A percentile compares a stretch with the other conserved stretches of the same genome.
Conservation (phyloP, 2,329 filamentous ascomycete genomes). For the Passalora sequoiae region DNA sequence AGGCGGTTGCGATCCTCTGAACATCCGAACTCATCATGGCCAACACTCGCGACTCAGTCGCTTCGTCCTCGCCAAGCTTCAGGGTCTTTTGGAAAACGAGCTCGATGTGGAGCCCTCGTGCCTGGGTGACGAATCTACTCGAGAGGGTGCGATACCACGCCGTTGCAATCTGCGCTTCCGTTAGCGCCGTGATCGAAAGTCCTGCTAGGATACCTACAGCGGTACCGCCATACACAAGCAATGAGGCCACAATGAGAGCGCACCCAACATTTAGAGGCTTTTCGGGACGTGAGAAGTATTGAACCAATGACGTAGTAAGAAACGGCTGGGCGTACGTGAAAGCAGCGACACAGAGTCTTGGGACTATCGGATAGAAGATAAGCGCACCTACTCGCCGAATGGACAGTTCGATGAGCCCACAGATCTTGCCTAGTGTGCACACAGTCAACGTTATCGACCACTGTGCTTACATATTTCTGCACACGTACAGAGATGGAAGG, state of each 20-base stretch:
- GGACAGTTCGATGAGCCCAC: too few relatives aligned
- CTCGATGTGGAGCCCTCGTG: background rate
- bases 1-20: background rate
- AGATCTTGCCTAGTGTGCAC: too few relatives aligned
- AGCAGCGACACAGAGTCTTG: background rate
- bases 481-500: too few relatives aligned
- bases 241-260: background rate
- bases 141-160: background rate
- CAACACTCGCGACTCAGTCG: background rate
- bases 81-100: background rate
- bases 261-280: background rate
- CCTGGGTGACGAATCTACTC: background rate
- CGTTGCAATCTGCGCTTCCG: too few relatives aligned
- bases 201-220: background rate
- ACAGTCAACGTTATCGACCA: too few relatives aligned
- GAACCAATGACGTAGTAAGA: background rate
- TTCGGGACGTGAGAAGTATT: background rate
- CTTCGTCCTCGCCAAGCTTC: background rate
- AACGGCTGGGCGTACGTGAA: background rate
- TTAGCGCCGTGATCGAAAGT: too few relatives aligned
- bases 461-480: too few relatives aligned
- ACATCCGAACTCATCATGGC: constrained; percentile 5
- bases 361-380: background rate
- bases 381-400: background rate
- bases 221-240: background rate